phyloP scores from a whole-genome alignment of 306 rosid genomes.

The Morella rubra region DNA sequence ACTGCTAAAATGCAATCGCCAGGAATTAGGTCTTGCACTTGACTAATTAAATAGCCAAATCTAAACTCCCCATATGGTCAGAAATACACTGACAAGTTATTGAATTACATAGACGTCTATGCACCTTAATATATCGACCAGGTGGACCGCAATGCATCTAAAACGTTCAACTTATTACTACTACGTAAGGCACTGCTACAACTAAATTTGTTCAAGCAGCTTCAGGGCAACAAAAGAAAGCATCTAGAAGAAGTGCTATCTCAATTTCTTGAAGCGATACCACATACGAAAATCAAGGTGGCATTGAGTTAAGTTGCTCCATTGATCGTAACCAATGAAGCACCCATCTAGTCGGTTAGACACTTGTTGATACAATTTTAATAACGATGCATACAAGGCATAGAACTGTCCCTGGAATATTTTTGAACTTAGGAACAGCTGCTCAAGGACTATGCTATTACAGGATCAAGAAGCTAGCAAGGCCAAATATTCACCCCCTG shows the following conservation, averaged over 20 bases:
- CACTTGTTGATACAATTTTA: neutral
- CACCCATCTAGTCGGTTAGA: neutral
- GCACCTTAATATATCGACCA: too few species aligned
- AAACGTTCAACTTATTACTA: neutral
- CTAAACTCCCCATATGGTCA: too few species aligned
- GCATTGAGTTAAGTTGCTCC: constrained; percentile 82
- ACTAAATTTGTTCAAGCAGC: constrained; percentile 16
- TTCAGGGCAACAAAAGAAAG: constrained; percentile 1
- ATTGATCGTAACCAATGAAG: constrained; percentile 42
- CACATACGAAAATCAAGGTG: constrained; percentile 68
- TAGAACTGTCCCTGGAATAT: neutral
- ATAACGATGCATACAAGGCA: neutral
- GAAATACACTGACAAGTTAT: too few species aligned
- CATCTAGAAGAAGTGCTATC: constrained; percentile 81
- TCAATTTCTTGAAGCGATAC: constrained; percentile 96
- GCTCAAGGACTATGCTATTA: neutral
- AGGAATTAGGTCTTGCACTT: too few species aligned
- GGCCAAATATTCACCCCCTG: constrained; percentile 71
- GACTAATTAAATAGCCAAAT: too few species aligned
- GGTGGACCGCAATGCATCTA: neutral
- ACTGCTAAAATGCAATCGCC: too few species aligned
- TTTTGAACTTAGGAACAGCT: neutral
- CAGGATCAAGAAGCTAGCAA: constrained; percentile 9
- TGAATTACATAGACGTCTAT: constrained; percentile 30
- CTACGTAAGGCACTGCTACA: neutral